These are phyloP conservation scores for Hyaloraphidium curvatum DNA, from an alignment of 192 early-diverging fungal genomes.

Conservation along the genomic window DNA sequence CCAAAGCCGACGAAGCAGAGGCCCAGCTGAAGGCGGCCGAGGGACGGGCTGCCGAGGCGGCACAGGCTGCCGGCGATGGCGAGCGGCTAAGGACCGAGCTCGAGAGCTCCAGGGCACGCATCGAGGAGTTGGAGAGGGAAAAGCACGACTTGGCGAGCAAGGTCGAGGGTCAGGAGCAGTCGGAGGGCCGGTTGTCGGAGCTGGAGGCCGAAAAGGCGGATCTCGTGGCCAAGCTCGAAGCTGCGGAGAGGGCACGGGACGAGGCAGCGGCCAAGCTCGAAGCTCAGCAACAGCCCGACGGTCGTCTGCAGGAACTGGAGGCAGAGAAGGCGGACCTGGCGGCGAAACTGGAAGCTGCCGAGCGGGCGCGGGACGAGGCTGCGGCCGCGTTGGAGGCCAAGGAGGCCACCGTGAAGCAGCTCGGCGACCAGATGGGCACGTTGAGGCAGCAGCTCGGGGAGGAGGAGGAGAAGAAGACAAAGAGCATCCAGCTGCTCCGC, in stretches of 20 bases:
- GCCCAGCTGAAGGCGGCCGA: no score
- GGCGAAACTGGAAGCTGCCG: background rate
- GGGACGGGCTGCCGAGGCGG: no score
- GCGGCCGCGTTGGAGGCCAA: background rate
- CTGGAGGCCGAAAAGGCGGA: constrained; percentile 6
- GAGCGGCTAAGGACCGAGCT: background rate
- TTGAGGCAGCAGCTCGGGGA: constrained; percentile 13
- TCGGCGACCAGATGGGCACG: background rate
- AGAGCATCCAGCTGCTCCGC: constrained; percentile 32
- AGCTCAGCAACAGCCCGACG: background rate
- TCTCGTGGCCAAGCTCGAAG: background rate
- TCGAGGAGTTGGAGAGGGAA: constrained; percentile 4
- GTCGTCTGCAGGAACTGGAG: background rate
- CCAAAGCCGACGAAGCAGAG: no score
- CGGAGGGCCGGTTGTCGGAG: background rate
- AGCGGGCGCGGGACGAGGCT: no score
- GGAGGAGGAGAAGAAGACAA: constrained; percentile 36
- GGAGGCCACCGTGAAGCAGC: background rate
- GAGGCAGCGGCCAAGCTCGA: constrained; percentile 4
- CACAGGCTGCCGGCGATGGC: no score
- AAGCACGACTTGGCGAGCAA: constrained; percentile 7
- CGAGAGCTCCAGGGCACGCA: constrained; percentile 5
- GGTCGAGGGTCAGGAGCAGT: constrained; percentile 5
- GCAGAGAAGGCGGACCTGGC: background rate
- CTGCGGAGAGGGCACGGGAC: constrained; percentile 1